Conservation (phyloP, 306 rosid species). For the Cucurbita pepo region DNA sequence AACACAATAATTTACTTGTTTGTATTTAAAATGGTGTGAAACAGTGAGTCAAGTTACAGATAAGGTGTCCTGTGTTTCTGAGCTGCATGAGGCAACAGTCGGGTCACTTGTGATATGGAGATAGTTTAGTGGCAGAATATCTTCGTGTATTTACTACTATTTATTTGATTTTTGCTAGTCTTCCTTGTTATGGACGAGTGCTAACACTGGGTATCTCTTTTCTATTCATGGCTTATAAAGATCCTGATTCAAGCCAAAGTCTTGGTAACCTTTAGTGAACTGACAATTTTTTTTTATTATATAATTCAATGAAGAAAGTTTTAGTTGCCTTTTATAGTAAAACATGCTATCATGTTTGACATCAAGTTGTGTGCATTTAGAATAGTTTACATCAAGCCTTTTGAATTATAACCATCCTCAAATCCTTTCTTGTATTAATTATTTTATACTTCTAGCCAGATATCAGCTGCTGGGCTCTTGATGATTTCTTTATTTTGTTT, state of each 20-base stretch:
- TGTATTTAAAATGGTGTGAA: not conserved
- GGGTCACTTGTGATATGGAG: not conserved
- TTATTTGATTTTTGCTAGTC: not conserved
- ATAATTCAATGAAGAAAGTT: not conserved
- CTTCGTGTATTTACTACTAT: not conserved
- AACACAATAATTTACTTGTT: not conserved
- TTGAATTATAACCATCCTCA: not conserved
- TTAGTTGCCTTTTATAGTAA: not conserved
- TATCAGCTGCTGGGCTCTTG: not conserved
- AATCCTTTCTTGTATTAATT: not conserved
- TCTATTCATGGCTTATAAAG: not conserved
- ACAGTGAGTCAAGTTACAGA: not conserved
- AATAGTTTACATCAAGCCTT: not conserved
- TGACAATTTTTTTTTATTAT: not conserved
- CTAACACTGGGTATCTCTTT: not conserved
- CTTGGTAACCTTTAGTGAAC: not conserved
- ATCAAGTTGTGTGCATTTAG: not conserved
- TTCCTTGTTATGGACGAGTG: conserved; percentile 1
- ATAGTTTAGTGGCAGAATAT: not conserved
- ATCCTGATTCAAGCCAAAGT: not conserved
- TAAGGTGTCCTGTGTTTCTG: not conserved
- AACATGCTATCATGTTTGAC: not conserved
- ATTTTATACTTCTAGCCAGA: not conserved
- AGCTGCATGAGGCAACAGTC: not conserved
- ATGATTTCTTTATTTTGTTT: conserved; percentile 10